phyloP scores from a whole-genome alignment of 345 rosid species.

The Corymbia maculata region DNA sequence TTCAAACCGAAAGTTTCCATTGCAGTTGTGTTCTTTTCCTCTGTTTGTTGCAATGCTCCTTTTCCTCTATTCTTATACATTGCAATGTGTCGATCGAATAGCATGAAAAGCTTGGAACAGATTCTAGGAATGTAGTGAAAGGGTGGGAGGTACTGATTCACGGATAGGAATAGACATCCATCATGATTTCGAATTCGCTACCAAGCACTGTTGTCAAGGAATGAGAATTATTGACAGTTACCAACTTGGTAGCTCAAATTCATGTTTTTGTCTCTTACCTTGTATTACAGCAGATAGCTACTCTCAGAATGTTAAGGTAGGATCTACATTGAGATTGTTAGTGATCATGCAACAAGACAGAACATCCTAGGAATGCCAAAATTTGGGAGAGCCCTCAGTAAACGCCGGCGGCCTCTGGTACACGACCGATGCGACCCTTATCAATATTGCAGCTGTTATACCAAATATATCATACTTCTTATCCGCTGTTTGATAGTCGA shows the following conservation, averaged over 20 bases:
- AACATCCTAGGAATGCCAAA: neutral
- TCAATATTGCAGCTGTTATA: conserved; percentile 66
- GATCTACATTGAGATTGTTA: neutral
- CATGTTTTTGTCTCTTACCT: neutral
- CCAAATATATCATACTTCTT: conserved; percentile 58
- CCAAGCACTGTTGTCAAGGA: neutral
- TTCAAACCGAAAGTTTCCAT: neutral
- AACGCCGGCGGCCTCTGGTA: conserved; percentile 51
- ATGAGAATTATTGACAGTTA: neutral
- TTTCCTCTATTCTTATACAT: neutral
- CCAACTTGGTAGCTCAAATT: neutral
- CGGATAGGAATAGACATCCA: neutral
- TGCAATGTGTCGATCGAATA: neutral
- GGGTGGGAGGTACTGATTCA: neutral
- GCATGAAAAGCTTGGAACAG: neutral
- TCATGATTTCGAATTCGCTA: neutral
- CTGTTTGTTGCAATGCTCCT: neutral
- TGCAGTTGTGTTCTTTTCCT: neutral
- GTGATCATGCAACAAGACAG: neutral
- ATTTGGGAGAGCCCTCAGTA: conserved; percentile 51
- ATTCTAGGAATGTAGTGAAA: neutral
- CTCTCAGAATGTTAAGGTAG: neutral
- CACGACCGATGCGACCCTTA: conserved; percentile 64
- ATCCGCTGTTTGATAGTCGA: conserved; percentile 40
- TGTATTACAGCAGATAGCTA: neutral